Percentiles rank a stretch among this genome's conserved stretches.
phyloP scores from a whole-genome alignment of 768 basidiomycete species.

The Lactarius quietus region DNA sequence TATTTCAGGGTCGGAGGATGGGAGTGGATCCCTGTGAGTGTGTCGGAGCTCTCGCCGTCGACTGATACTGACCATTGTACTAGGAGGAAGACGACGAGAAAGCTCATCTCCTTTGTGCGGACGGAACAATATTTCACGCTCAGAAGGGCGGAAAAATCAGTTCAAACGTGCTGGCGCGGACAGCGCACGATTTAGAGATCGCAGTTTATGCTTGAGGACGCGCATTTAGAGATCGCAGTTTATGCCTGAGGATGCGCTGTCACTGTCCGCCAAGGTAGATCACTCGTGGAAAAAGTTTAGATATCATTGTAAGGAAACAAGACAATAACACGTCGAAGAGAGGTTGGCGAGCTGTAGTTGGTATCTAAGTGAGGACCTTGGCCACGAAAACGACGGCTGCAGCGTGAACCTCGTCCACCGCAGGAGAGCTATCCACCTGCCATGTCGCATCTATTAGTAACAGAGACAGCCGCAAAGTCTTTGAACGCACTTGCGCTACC shows the following conservation, averaged over 20 bases:
- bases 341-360: neutral
- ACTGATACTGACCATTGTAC: constrained; percentile 7
- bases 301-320: constrained; percentile 6
- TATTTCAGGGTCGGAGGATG: constrained; percentile 76
- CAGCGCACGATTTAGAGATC: constrained; percentile 38
- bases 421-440: constrained; percentile 65
- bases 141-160: constrained; percentile 54
- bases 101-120: constrained; percentile 75
- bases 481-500: constrained; percentile 66
- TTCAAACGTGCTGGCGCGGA: constrained; percentile 42
- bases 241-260: constrained; percentile 40
- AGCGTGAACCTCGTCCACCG: constrained; percentile 69
- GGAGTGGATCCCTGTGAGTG: constrained; percentile 81
- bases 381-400: constrained; percentile 53
- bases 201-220: constrained; percentile 44
- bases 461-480: neutral
- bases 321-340: neutral
- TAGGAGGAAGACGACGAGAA: constrained; percentile 57
- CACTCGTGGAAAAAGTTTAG: neutral
- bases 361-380: constrained; percentile 38
- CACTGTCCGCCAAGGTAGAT: too few relatives aligned
- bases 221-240: constrained; percentile 42
- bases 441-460: neutral
- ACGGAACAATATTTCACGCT: constrained; percentile 69
- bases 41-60: neutral